These are phyloP conservation scores for Fraxinus sp. DNA, from an alignment of 305 asterid genomes.

Conservation along the genomic window DNA sequence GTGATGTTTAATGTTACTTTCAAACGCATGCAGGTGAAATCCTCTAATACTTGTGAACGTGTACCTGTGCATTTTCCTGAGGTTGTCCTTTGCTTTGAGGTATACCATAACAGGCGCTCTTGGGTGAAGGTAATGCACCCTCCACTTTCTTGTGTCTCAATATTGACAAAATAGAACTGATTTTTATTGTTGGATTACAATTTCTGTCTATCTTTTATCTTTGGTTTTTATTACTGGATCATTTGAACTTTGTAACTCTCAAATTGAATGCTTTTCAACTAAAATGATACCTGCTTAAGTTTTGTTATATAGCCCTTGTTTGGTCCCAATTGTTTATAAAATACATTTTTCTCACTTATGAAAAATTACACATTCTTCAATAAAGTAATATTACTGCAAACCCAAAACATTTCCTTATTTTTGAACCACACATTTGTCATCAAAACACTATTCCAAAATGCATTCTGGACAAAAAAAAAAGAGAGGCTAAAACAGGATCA, in stretches of 20 bases:
- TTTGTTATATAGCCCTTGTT: not conserved
- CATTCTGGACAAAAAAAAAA: not conserved
- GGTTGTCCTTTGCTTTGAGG: constrained; percentile 66
- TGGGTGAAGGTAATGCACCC: constrained; percentile 56
- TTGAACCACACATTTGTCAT: not conserved
- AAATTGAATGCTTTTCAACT: not conserved
- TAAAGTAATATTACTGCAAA: not conserved
- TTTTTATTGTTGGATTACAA: not conserved
- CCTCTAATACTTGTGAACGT: constrained; percentile 41
- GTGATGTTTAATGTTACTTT: constrained; percentile 14
- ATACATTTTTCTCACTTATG: not conserved
- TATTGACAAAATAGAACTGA: not conserved
- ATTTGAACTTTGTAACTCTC: not conserved
- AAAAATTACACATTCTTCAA: not conserved
- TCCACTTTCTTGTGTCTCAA: constrained; percentile 5
- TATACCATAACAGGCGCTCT: constrained; percentile 64
- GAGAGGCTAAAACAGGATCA: not conserved
- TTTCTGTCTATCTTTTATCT: not conserved
- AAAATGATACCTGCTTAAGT: not conserved
- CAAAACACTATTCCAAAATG: not conserved
- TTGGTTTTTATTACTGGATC: not conserved
- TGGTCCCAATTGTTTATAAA: not conserved
- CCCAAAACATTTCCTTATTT: not conserved
- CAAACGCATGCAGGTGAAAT: constrained; percentile 48
- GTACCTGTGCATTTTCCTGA: constrained; percentile 67